Percentiles rank a stretch among this genome's conserved stretches.
Conservation (phyloP, 1,284 basidiomycete species). For the Rhodotorula glutinis region DNA sequence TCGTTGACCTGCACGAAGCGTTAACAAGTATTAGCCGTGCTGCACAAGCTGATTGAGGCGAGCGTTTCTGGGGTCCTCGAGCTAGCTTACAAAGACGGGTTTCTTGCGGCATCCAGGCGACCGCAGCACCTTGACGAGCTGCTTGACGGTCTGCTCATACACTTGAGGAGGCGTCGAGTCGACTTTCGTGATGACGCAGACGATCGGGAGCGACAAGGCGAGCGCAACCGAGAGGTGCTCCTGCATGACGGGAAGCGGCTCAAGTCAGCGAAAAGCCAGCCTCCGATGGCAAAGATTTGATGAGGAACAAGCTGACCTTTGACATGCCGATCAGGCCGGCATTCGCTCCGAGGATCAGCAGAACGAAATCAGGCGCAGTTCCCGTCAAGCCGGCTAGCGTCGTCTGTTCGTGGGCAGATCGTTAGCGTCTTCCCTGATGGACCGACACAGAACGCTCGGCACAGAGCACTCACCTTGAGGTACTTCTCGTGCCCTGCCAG, state of each 20-base stretch:
- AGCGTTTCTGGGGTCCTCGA: no score
- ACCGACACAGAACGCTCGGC: not conserved
- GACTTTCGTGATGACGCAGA: slow-evolving; percentile 92
- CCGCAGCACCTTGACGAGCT: slow-evolving; percentile 81
- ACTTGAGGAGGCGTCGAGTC: slow-evolving; percentile 97
- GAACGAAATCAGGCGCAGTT: slow-evolving; percentile 89
- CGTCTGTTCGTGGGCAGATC: no score
- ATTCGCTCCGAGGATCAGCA: slow-evolving; percentile 94
- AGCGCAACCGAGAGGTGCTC: slow-evolving; percentile 93
- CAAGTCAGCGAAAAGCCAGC: no score
- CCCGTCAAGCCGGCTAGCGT: slow-evolving; percentile 94
- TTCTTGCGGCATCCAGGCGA: slow-evolving; percentile 81
- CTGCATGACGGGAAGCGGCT: slow-evolving; percentile 18
- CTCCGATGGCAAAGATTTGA: no score
- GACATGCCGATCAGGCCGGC: slow-evolving; percentile 95
- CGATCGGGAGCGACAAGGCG: slow-evolving; percentile 87
- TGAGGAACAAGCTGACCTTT: slow-evolving; percentile 54
- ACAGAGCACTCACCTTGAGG: not conserved
- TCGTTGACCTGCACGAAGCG: slow-evolving; percentile 41
- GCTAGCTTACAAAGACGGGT: slow-evolving; percentile 25
- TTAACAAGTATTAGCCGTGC: accelerated
- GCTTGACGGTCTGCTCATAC: slow-evolving; percentile 82
- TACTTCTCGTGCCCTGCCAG: slow-evolving; percentile 41
- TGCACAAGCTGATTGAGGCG: no score
- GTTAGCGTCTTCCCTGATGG: no score